These are phyloP conservation scores for Alliaria petiolata DNA, from an alignment of 345 rosid species.

Conservation along the genomic window DNA sequence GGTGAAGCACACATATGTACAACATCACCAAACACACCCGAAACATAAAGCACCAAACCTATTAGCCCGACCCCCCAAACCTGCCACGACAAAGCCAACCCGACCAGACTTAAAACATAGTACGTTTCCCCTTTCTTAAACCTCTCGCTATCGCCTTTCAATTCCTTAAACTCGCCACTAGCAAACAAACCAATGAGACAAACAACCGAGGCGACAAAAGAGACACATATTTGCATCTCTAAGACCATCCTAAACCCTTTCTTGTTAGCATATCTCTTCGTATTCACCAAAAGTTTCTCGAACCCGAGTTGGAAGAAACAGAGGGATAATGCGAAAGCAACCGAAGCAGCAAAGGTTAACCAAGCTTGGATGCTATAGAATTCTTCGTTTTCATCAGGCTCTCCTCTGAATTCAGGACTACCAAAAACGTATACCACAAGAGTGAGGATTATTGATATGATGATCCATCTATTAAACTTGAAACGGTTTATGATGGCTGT, in stretches of 20 bases:
- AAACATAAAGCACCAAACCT: constrained; percentile 26
- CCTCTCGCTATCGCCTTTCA: constrained; percentile 4
- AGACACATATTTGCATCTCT: constrained; percentile 20
- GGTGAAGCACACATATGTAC: constrained; percentile 20
- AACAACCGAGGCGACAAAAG: constrained; percentile 2
- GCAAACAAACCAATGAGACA: constrained; percentile 15
- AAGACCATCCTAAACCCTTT: constrained; percentile 25
- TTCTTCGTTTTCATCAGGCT: constrained; percentile 12
- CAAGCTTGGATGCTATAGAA: constrained; percentile 2
- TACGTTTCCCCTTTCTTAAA: constrained; percentile 10
- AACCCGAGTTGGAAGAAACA: constrained; percentile 18
- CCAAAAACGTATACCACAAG: neutral
- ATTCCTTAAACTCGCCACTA: constrained; percentile 21
- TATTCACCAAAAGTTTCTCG: constrained; percentile 5
- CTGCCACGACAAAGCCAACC: constrained; percentile 26
- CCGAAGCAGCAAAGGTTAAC: constrained; percentile 16
- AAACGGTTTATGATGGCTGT: constrained; percentile 36
- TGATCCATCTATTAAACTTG: constrained; percentile 39
- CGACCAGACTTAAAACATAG: constrained; percentile 6
- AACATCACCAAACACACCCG: constrained; percentile 14
- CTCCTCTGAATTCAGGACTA: neutral
- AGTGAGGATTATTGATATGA: constrained; percentile 33
- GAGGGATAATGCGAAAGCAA: constrained; percentile 5
- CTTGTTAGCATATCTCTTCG: constrained; percentile 16
- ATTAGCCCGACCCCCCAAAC: constrained; percentile 5